Percentiles rank a stretch among this genome's conserved stretches.
Evolutionary conservation across 352 stramenopile species (phyloP).

Genomic region (Phytophthora pistaciae): DNA sequence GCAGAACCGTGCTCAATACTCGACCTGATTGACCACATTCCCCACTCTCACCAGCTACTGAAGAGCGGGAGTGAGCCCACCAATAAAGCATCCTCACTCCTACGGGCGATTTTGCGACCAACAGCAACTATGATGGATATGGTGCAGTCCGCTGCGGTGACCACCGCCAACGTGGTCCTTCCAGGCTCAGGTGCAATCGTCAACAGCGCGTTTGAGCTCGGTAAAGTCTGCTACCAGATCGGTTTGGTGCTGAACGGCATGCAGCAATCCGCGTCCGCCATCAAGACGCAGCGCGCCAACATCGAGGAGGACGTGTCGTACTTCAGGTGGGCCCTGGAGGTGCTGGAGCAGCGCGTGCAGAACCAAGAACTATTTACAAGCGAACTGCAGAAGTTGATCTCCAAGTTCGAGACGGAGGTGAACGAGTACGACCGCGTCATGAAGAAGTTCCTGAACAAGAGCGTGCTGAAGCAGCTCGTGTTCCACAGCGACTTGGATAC

Average conservation of each 20-base stretch:
- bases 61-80: too few species aligned
- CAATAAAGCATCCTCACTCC: too few species aligned
- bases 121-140: neutral
- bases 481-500: neutral
- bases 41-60: too few species aligned
- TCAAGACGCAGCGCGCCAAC: neutral
- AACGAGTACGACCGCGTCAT: neutral
- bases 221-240: neutral
- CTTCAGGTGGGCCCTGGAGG: neutral
- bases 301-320: neutral
- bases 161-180: neutral
- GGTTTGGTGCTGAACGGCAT: neutral
- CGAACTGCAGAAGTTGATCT: neutral
- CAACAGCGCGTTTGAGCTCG: slow-evolving; percentile 2
- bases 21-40: too few species aligned
- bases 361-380: neutral
- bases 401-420: neutral
- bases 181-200: neutral
- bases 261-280: neutral
- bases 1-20: too few species aligned
- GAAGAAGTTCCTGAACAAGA: neutral
- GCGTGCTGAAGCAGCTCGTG: neutral
- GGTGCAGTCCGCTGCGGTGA: neutral
- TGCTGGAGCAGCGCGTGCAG: neutral
- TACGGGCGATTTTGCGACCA: too few species aligned